These are phyloP conservation scores for Chenopodium quinoa DNA, from an alignment of 148 eudicot species.

Conservation along the genomic window DNA sequence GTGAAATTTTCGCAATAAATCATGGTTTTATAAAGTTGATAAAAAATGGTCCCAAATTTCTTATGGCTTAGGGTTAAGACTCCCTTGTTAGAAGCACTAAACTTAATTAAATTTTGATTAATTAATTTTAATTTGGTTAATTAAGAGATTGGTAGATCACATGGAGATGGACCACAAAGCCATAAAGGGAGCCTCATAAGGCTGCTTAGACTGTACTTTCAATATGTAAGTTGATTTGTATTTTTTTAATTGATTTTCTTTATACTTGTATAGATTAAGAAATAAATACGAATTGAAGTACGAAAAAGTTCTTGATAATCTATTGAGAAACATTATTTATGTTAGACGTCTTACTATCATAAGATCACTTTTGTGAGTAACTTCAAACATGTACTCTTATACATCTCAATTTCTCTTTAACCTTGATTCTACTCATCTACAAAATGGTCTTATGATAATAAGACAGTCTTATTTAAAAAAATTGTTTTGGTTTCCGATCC, in stretches of 20 bases:
- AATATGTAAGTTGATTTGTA: background rate
- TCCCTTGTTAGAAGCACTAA: constrained; percentile 17
- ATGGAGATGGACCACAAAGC: constrained; percentile 12
- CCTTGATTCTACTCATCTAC: too few species aligned
- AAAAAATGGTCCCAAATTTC: constrained; percentile 1
- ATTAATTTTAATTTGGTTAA: background rate
- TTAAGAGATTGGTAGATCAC: constrained; percentile 22
- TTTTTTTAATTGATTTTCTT: background rate
- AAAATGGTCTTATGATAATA: too few species aligned
- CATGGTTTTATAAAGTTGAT: background rate
- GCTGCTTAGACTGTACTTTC: constrained; percentile 8
- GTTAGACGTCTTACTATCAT: too few species aligned
- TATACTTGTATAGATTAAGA: too few species aligned
- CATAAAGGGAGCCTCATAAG: constrained; percentile 6
- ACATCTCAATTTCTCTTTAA: too few species aligned
- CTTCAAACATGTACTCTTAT: too few species aligned
- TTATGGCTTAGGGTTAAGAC: background rate
- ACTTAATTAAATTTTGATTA: background rate
- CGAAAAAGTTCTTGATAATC: too few species aligned
- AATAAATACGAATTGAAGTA: too few species aligned
- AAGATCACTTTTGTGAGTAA: too few species aligned
- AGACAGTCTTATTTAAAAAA: too few species aligned
- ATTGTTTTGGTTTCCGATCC: too few species aligned
- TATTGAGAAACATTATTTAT: too few species aligned
- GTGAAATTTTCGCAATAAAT: background rate